Base-by-base conservation (phyloP, 225 moss, liverwort and hornwort genomes). In the Lunularia cruciata region DNA sequence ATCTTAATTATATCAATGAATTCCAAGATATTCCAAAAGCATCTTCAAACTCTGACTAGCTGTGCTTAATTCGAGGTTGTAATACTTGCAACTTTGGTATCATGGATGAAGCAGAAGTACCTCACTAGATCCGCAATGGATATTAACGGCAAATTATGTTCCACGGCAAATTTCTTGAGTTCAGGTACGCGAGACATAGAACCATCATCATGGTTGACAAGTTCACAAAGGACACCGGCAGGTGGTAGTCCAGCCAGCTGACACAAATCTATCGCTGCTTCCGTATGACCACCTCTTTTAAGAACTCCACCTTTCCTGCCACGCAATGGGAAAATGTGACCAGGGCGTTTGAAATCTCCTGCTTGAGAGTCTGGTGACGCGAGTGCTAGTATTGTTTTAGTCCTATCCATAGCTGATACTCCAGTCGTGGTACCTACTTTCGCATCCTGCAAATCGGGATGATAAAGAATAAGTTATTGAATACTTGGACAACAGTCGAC, bases 221-320 rank as follows among this genome's bases (percentile, higher is more conserved):
- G 67, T 78, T 92, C 92, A 83, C 92, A 92, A 42, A 98, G 73
- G 39, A 90, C 92, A 81, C 96, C 96, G 1, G 83, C 87, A 69
- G 89, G 86, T 72, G 89, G 70, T 39, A 98, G 75, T 47, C 86
- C 96, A 55, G 96, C 90, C 63, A 98, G 67, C 56, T 78, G 75
- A 27, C 86, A 70, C 39, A 98, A 73, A 81, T 98, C 96, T 62
- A 98, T 70, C 32, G 96, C 80, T 57, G 96, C 96, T 73, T 98
- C 96, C 8, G 96, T 92, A 68, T 92, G 96, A 32, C 96, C 96
- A 60, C 90, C 87, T 73, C 92, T 86, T 77, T 87, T 87, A 75
- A 98, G 58, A 46, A 98, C 90, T n/a, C 94, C 73, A 83, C 96
- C 96, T 80, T 92, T 89, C 36, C 92, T 78, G 51, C 86, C 89